Evolutionary conservation across 2,329 filamentous ascomycete species (phyloP), one percentile per base, ranked within the genome.

Genomic region (Aspergillus sclerotialis): DNA sequence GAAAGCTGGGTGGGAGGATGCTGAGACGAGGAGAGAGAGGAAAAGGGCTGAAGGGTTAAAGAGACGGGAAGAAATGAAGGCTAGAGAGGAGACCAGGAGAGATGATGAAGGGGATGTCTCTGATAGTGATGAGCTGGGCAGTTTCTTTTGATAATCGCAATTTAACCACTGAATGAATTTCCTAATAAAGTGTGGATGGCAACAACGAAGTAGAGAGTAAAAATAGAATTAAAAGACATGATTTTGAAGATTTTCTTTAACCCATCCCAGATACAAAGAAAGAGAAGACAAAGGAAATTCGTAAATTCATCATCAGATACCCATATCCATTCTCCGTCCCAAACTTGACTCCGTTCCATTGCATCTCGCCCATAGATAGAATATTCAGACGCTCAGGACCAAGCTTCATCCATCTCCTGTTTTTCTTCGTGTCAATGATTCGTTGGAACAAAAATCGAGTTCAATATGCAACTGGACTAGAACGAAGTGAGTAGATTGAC

Each of bases 41-140:
- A 68, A 63, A 44, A 54, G 56, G 36, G 55, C 55, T 17, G 64
- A 68, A 38, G 65, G 65, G 0, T 35, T 68, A 33, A 44, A 39
- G 42, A 58, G 49, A 37, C 60, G 61, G 44, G 52, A 52, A 28
- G 29, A 10, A n/a, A 7, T 21, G 12, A 18, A 48, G 16, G 36
- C 39, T 27, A 40, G 40, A 18, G 36, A 41, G 18, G 46, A 44
- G 27, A 28, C 35, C 31, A 36, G 25, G 8, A 18, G 7, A 2
- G 23, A 40, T 14, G 16, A 21, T 11, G 23, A 35, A 19, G 19
- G 26, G 19, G 24, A 26, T 16, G 13, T 16, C 10, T 13, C 25
- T 30, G 14, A 16, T 33, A 35, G 28, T 17, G 32, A 28, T 18
- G 33, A 35, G 25, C 29, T 32, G 21, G 24, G 26, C 12, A 13